These are phyloP conservation scores for Hemileccinum impolitum DNA, from an alignment of 768 basidiomycete species.

Conservation along the genomic window DNA sequence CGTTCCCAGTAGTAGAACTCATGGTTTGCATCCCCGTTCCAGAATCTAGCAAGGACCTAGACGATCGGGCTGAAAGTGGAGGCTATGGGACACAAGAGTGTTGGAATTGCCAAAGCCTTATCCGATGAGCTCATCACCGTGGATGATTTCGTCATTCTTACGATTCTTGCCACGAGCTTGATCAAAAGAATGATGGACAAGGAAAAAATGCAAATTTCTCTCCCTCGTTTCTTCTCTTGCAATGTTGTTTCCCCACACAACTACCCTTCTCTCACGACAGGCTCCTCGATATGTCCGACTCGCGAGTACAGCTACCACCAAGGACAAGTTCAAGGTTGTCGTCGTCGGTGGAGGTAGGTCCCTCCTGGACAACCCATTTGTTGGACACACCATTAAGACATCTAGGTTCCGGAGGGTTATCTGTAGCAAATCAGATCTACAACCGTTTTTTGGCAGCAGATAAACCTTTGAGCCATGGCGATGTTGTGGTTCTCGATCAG, in stretches of 20 bases:
- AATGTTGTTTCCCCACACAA: conserved; percentile 11
- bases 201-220: no score
- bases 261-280: conserved; percentile 3
- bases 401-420: conserved; percentile 76
- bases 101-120: no score
- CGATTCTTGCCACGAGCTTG: conserved; percentile 4
- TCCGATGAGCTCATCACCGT: no score
- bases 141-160: conserved; percentile 11
- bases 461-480: conserved; percentile 62
- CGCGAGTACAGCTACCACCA: conserved; percentile 27
- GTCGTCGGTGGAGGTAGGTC: conserved; percentile 81
- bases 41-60: conserved; percentile 46
- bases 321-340: conserved; percentile 73
- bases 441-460: conserved; percentile 71
- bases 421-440: conserved; percentile 85
- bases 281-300: conserved; percentile 13
- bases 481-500: conserved; percentile 84
- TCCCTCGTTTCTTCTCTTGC: not conserved
- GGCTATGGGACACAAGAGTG: not conserved
- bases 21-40: conserved; percentile 45
- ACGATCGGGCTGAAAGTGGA: not conserved
- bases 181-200: not conserved
- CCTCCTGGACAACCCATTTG: not conserved
- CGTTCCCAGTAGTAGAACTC: conserved; percentile 75
- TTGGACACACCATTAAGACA: conserved; percentile 3